phyloP scores from a whole-genome alignment of 1,284 basidiomycete genomes.

The Tilletia setariae region DNA sequence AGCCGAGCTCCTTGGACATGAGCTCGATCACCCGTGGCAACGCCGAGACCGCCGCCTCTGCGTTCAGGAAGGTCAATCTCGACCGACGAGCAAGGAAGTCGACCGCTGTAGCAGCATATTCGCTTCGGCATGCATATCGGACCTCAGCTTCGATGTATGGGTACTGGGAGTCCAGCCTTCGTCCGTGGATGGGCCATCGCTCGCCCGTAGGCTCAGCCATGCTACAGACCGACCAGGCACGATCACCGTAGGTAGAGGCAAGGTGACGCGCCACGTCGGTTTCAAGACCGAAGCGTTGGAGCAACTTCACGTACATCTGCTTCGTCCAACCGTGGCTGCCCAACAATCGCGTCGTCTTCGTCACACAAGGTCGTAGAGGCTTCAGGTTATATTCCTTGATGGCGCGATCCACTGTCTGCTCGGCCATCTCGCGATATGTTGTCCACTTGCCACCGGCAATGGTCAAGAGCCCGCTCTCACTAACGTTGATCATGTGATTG shows the following conservation, averaged over 20 bases:
- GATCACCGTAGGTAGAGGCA: slow-evolving; percentile 89
- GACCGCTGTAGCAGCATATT: slow-evolving; percentile 84
- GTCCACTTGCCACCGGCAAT: slow-evolving; percentile 99
- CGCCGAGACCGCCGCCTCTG: slow-evolving; percentile 76
- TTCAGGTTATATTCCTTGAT: slow-evolving; percentile 73
- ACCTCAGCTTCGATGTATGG: slow-evolving; percentile 93
- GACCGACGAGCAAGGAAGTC: slow-evolving; percentile 91
- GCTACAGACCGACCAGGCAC: slow-evolving; percentile 88
- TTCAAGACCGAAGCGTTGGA: slow-evolving; percentile 78
- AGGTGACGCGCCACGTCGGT: slow-evolving; percentile 90
- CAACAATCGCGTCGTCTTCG: slow-evolving; percentile 75
- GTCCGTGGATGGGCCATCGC: slow-evolving; percentile 80
- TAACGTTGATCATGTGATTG: slow-evolving; percentile 89
- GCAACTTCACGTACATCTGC: slow-evolving; percentile 94
- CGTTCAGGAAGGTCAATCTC: slow-evolving; percentile 88
- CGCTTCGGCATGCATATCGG: slow-evolving; percentile 80
- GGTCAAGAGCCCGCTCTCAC: slow-evolving; percentile 77
- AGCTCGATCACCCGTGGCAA: slow-evolving; percentile 85
- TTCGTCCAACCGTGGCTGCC: slow-evolving; percentile 93
- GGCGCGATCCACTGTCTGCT: slow-evolving; percentile 88
- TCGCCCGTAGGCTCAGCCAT: slow-evolving; percentile 74
- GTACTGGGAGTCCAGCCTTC: slow-evolving; percentile 71
- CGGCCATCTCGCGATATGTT: slow-evolving; percentile 88
- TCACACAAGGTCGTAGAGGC: slow-evolving; percentile 65
- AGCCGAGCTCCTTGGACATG: slow-evolving; percentile 81